Conservation (phyloP, 768 basidiomycete species). For the Hysterangium stoloniferum region DNA sequence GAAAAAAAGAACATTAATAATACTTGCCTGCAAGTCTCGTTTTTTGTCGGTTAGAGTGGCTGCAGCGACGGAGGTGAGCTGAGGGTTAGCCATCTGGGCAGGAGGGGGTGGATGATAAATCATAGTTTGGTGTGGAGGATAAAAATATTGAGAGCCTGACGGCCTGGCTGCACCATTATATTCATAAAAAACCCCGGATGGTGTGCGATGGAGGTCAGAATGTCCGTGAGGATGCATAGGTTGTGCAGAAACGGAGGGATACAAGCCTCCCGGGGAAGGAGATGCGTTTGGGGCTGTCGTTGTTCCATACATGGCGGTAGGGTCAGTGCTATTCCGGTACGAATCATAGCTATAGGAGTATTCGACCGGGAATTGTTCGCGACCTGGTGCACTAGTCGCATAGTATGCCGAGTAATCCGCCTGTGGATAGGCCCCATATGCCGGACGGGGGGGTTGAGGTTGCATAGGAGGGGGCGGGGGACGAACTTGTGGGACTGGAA, state of each 20-base stretch:
- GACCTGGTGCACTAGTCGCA: conserved; percentile 34
- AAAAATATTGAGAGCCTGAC: conserved; percentile 51
- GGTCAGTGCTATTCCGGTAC: conserved; percentile 44
- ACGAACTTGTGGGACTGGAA: conserved; percentile 31
- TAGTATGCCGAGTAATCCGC: conserved; percentile 58
- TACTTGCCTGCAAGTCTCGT: conserved; percentile 44
- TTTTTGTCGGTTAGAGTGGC: conserved; percentile 46
- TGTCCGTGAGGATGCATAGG: conserved; percentile 35
- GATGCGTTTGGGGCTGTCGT: conserved; percentile 33
- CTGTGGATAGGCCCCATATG: conserved; percentile 44
- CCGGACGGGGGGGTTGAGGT: conserved; percentile 31
- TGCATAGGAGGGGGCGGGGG: conserved; percentile 34
- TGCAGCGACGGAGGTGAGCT: conserved; percentile 34
- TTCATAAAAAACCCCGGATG: conserved; percentile 52
- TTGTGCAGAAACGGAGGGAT: conserved; percentile 39
- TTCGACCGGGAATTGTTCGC: conserved; percentile 37
- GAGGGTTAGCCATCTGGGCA: conserved; percentile 47
- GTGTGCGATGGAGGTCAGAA: conserved; percentile 36
- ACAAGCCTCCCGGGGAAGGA: conserved; percentile 37
- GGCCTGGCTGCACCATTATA: conserved; percentile 41
- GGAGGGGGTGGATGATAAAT: conserved; percentile 45
- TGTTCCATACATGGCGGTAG: conserved; percentile 37
- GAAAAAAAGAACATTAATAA: conserved; percentile 7
- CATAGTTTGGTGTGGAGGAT: conserved; percentile 48
- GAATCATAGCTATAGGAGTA: conserved; percentile 42